These are phyloP conservation scores for Jatropha multifida DNA, from an alignment of 441 rosid species.

Conservation along the genomic window DNA sequence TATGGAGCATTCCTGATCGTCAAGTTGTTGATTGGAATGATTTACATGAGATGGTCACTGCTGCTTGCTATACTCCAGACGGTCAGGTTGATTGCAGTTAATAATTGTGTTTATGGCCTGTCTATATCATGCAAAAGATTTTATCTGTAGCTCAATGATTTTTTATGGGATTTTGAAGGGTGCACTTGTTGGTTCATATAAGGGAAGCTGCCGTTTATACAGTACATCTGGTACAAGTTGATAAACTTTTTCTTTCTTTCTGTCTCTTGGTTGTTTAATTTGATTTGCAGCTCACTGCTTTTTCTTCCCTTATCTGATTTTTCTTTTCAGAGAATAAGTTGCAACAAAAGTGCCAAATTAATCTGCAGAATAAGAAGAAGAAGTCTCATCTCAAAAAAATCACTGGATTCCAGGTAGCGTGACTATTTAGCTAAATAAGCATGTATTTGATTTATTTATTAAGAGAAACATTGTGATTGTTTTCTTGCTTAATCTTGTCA, in stretches of 20 bases:
- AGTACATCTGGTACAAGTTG: slow-evolving; percentile 57
- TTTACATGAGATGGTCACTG: slow-evolving; percentile 98
- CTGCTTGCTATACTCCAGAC: slow-evolving; percentile 97
- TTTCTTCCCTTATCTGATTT: slow-evolving; percentile 11
- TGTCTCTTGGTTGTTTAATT: neutral
- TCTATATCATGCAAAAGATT: slow-evolving; percentile 8
- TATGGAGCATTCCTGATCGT: slow-evolving; percentile 95
- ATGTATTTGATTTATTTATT: neutral
- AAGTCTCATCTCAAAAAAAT: slow-evolving; percentile 89
- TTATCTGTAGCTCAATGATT: slow-evolving; percentile 25
- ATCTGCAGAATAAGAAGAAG: slow-evolving; percentile 92
- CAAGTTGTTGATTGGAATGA: slow-evolving; percentile 99
- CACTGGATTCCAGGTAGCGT: slow-evolving; percentile 94
- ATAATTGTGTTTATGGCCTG: slow-evolving; percentile 1
- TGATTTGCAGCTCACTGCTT: slow-evolving; percentile 13
- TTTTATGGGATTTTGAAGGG: slow-evolving; percentile 59
- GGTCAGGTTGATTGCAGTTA: slow-evolving; percentile 65
- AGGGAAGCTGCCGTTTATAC: slow-evolving; percentile 88
- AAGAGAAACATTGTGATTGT: neutral
- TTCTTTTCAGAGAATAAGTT: slow-evolving; percentile 74
- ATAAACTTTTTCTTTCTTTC: slow-evolving; percentile 8
- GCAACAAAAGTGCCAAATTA: slow-evolving; percentile 70
- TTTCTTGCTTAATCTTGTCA: neutral
- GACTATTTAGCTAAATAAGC: neutral
- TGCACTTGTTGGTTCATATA: slow-evolving; percentile 91